Base-by-base conservation (phyloP, 768 basidiomycete species). In the Kwoniella sp. region DNA sequence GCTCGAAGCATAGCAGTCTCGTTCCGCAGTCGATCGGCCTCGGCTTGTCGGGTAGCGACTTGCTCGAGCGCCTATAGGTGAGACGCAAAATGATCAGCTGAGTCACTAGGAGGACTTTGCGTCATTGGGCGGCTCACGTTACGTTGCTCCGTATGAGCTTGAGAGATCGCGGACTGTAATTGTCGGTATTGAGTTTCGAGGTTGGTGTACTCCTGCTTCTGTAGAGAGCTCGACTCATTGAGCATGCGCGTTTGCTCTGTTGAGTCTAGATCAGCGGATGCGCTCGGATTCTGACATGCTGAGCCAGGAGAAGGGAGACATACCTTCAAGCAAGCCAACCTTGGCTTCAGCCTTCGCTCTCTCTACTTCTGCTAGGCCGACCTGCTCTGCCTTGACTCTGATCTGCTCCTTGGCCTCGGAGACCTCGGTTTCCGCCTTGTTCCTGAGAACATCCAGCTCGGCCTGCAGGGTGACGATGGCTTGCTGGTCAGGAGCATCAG, bases 1-100 rank as follows among this genome's bases (percentile, higher is more conserved):
- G 93, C 93, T 48, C 90, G 87, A 20, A 96, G 85, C 77, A 91
- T 94, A 1, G 91, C 90, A 68, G 85, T 86, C 72, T 97, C 94
- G 70, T 90, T 91, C 11, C 91, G 87, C 41, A 93, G 82, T 63
- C 90, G 88, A 67, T 94, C 92, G 17, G 89, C 82, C 25, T 85
- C 84, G 26, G 85, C 83, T 66, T 86, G 87, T 1, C 87, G 84
- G 7, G 84, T 79, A 23, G 86, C 83, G 11, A 90, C 82, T 50
- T 91, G 89, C 50, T 90, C 89, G 17, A 86, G 82, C 37, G 88
- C 85, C 60, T 89, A 85, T 5, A 4, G 8, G 13, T 26, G 47
- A 28, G n/a, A 38, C 51, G 20, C 11, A 3, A 23, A 23, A 47
- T 17, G 34, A 29, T 45, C 41, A 64, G n/a, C 56, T 59, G 15